Percentiles rank a stretch among this genome's conserved stretches.
Conservation (phyloP, 768 basidiomycete genomes). For the Phaeotremella skinneri region DNA sequence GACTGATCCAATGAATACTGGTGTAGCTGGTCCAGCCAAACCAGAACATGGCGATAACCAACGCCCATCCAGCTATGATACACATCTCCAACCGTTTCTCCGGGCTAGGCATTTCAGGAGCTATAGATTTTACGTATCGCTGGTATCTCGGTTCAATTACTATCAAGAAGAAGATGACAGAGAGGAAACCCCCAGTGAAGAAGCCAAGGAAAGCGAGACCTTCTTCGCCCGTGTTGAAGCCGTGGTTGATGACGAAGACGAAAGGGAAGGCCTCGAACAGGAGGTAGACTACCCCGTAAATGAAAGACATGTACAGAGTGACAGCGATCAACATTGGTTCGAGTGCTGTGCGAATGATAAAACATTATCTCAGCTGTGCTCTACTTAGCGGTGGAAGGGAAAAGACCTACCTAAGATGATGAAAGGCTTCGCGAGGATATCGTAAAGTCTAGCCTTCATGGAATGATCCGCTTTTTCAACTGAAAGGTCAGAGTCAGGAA, state of each 20-base stretch:
- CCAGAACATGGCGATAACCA: constrained; percentile 53
- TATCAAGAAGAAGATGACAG: constrained; percentile 46
- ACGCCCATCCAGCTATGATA: constrained; percentile 47
- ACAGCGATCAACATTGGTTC: constrained; percentile 52
- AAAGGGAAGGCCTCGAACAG: constrained; percentile 50
- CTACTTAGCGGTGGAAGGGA: not conserved
- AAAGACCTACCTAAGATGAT: constrained; percentile 40
- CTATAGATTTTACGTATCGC: constrained; percentile 34
- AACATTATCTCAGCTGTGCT: not conserved
- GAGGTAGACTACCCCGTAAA: constrained; percentile 50
- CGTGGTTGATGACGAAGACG: constrained; percentile 48
- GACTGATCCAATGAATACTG: constrained; percentile 50
- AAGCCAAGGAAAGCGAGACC: constrained; percentile 52
- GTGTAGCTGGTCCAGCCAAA: constrained; percentile 54
- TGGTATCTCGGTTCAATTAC: constrained; percentile 51
- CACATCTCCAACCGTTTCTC: constrained; percentile 51
- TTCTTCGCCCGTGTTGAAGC: constrained; percentile 46
- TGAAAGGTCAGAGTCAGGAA: constrained; percentile 5
- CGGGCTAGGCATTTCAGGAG: constrained; percentile 43
- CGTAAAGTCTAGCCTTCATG: constrained; percentile 35
- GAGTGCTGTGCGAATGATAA: no score
- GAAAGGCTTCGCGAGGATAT: constrained; percentile 50
- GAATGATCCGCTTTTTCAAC: constrained; percentile 34
- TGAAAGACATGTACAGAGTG: constrained; percentile 53
- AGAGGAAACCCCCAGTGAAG: constrained; percentile 45